Conservation (phyloP, 139 green algal genomes). For the Chlamydomonas schloesseri region DNA sequence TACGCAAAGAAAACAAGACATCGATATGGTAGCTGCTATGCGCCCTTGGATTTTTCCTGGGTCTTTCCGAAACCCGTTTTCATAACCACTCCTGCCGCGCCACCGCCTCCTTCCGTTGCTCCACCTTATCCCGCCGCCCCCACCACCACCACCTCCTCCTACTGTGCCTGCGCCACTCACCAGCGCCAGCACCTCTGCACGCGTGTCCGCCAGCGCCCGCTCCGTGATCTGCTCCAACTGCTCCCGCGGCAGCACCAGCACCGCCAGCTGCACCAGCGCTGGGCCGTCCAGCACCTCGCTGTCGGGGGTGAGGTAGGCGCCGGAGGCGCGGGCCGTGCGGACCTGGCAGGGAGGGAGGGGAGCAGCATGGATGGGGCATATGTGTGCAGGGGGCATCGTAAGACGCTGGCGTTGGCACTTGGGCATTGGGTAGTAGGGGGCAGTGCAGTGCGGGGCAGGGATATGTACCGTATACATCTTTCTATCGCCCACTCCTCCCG, state of each 20-base stretch:
- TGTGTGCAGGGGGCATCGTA: too few species aligned
- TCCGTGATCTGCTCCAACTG: background rate
- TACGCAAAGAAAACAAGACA: too few species aligned
- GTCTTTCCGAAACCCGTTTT: too few species aligned
- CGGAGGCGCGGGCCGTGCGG: background rate
- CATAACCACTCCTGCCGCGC: too few species aligned
- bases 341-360: background rate
- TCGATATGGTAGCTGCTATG: too few species aligned
- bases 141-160: background rate
- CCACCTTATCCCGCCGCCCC: background rate
- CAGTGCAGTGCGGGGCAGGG: too few species aligned
- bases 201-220: background rate
- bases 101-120: background rate
- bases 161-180: slow-evolving; percentile 5
- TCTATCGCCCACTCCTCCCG: too few species aligned
- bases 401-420: background rate
- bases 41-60: too few species aligned
- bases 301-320: background rate
- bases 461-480: too few species aligned
- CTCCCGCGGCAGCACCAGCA: background rate
- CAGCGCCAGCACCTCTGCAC: slow-evolving; percentile 4
- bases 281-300: slow-evolving; percentile 14
- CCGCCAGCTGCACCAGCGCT: slow-evolving; percentile 22
- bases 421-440: background rate
- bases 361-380: too few species aligned